A percentile compares a stretch with the other conserved stretches of the same genome.
phyloP scores from a whole-genome alignment of 2,329 filamentous ascomycete genomes.

The Chrysoporthe deuterocubensis region DNA sequence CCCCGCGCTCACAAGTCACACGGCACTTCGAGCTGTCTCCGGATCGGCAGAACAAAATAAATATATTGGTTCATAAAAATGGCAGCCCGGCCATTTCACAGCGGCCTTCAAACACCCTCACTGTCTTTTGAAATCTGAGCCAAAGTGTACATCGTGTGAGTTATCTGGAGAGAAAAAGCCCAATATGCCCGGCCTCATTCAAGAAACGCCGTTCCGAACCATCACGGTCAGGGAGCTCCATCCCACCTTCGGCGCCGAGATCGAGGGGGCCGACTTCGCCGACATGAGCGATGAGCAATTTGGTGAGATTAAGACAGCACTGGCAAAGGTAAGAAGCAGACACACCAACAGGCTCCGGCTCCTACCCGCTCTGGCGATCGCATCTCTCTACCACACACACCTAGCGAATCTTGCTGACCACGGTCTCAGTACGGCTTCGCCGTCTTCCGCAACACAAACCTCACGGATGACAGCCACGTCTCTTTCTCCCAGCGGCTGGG shows the following conservation, averaged over 20 bases:
- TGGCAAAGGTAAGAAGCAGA: conserved; percentile 37
- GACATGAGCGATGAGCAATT: conserved; percentile 39
- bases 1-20: conserved; percentile 15
- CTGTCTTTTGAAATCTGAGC: neutral
- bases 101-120: too few species aligned
- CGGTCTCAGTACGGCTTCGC: conserved; percentile 44
- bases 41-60: neutral
- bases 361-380: neutral
- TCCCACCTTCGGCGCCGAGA: conserved; percentile 36
- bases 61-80: neutral
- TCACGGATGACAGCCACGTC: conserved; percentile 56
- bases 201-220: conserved; percentile 33
- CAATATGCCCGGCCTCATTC: conserved; percentile 37
- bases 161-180: neutral
- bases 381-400: neutral
- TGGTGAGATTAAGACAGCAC: conserved; percentile 37
- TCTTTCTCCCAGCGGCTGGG: conserved; percentile 55
- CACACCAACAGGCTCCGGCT: neutral
- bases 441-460: conserved; percentile 53
- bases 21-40: conserved; percentile 14
- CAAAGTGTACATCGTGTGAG: neutral
- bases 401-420: neutral
- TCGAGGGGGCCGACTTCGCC: conserved; percentile 40
- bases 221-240: conserved; percentile 33
- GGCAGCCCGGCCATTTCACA: neutral